These are phyloP conservation scores for Pueraria montana DNA, from an alignment of 306 rosid species.

Conservation along the genomic window DNA sequence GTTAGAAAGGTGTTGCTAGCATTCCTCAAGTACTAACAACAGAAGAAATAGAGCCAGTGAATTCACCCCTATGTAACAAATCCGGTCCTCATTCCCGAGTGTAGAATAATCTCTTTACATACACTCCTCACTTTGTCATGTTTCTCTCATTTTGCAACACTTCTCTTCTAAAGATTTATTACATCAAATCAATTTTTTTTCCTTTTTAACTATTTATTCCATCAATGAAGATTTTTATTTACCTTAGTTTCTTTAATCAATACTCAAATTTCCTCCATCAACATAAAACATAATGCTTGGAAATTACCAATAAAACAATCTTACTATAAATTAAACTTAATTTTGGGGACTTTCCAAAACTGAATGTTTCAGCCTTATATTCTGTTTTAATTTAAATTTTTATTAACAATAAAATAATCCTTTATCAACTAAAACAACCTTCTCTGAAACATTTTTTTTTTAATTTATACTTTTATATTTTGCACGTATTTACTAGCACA, in stretches of 20 bases:
- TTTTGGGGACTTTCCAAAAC: background rate
- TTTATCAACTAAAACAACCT: background rate
- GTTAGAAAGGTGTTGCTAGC: too few species aligned
- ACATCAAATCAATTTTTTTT: background rate
- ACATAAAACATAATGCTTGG: too few species aligned
- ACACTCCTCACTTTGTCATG: background rate
- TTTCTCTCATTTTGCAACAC: background rate
- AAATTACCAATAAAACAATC: too few species aligned
- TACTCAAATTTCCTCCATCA: too few species aligned
- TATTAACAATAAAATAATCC: background rate
- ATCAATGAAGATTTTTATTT: background rate
- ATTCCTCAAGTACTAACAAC: background rate
- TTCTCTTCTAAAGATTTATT: background rate
- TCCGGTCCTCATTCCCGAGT: background rate
- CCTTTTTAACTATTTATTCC: background rate
- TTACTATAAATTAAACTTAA: background rate
- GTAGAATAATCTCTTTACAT: background rate
- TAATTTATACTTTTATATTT: background rate
- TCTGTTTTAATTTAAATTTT: background rate
- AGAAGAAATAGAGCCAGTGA: background rate
- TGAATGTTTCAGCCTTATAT: background rate
- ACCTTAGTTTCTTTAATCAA: too few species aligned
- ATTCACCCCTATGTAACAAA: background rate
- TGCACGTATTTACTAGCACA: background rate
- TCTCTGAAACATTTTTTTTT: too few species aligned